Evolutionary conservation across 352 stramenopile genomes (phyloP), one percentile per base, ranked within the genome.

Genomic region (Pythium sukuiense): DNA sequence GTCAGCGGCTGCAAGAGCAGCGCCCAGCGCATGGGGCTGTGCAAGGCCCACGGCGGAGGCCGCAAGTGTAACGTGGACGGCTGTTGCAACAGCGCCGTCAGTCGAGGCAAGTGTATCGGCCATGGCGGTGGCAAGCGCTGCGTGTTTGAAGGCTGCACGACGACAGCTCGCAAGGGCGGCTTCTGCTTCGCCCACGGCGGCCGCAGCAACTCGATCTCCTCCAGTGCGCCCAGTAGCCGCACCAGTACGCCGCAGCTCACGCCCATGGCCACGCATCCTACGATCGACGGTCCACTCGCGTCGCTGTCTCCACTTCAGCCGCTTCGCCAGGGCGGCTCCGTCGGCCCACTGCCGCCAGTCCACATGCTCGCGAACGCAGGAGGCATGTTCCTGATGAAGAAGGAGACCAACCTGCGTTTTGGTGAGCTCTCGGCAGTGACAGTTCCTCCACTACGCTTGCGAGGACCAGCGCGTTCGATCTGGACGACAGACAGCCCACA

Each of bases 161-260:
- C 85, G 1, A 94, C 85, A 12, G 87, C 87, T 16, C 81, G 87
- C 35, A 91, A 90, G 53, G 87, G 85, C 29, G 87, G 87, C 4
- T 91, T 74, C 59, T 95, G 87, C 74, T 93, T 95, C 73, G 85
- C 85, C 14, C 87, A 95, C 43, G 87, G 87, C 24, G 85, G 85
- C 1, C 73, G 79, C 55, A 78, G 48, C 67, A 69, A 52, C 32
- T 50, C 58, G 16, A 66, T 48, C 43, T 41, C 24, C 18, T 59
- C 48, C 11, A 24, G 20, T 16, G 48, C 48, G 0, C 24, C 35
- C 20, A 45, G 32, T 20, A 67, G 54, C 35, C 55, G 50, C 29
- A 26, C 33, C 18, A 49, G 37, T 26, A 69, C 60, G 46, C 60
- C 66, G 39, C 66, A 65, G 30, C 60, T 68, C 55, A 73, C 61